Base-by-base conservation (phyloP, 192 early-diverging fungal genomes). In the Rhizophagus prolifer region DNA sequence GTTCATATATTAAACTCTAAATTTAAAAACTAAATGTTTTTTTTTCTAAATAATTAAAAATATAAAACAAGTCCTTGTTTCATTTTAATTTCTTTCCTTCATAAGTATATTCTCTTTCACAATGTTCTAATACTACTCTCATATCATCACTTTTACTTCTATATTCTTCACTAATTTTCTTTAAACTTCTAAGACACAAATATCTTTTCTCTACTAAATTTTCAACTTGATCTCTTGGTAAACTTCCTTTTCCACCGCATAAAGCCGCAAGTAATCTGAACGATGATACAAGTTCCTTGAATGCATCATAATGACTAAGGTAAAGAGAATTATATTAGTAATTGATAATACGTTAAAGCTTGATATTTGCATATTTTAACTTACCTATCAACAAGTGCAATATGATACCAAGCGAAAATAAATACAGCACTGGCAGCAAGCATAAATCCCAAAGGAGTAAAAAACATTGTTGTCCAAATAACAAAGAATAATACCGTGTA, bases 401-500 rank as follows among this genome's bases (percentile, higher is more conserved):
- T 74, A 72, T 86, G 85, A 59, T 86, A 86, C 85, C 85, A 86
- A 23, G 80, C 77, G 58, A 86, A 84, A 2, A 82, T 78, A 6
- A 54, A 58, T 12, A 82, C 63, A 0, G 77, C 77, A 4, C 73
- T 70, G n/a, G 74, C 41, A 0, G 81, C 74, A 1, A 82, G 50
- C 28, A 84, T 62, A 9, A 84, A 70, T 0, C 85, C 85, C 46
- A 79, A 84, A 6, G 82, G 66, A 0, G 76, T 79, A 36, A 74
- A 79, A 62, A 82, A 84, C 14, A 82, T 41, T 13, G 31, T 31
- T 19, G 68, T 59, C 85, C 85, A 86, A 21, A 79, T 72, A 72
- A 68, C 70, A n/a, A 86, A 79, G 64, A 86, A 86, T 1, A 82
- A 47, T 4, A 46, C 16, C 7, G 79, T 31, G 58, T 86, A 86